Evolutionary conservation across 805 yeast species (phyloP).

Genomic region (Metschnikowia baotianmanensis): DNA sequence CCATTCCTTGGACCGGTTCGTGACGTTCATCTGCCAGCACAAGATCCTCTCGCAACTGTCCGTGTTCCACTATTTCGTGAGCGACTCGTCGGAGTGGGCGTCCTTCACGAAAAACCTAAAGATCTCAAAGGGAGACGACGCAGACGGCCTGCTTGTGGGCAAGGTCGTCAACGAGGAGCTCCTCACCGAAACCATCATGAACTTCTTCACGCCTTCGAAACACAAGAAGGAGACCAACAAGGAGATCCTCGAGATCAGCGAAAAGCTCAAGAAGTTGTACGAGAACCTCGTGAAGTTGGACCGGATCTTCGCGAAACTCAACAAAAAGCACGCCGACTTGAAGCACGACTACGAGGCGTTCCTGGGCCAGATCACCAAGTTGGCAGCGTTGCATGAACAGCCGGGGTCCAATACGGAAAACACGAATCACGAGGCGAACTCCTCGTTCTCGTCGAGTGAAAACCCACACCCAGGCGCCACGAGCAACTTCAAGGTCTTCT

Average conservation of each 20-base stretch:
- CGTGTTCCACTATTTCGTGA: slow-evolving; percentile 63
- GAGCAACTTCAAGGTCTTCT: slow-evolving; percentile 35
- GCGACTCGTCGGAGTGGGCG: slow-evolving; percentile 71
- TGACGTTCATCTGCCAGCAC: slow-evolving; percentile 71
- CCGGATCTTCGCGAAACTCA: slow-evolving; percentile 67
- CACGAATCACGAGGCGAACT: slow-evolving; percentile 33
- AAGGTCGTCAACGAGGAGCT: slow-evolving; percentile 63
- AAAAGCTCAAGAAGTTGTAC: slow-evolving; percentile 77
- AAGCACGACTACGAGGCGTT: slow-evolving; percentile 72
- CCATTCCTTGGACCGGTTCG: slow-evolving; percentile 72
- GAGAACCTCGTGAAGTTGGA: slow-evolving; percentile 81
- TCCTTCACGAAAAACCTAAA: slow-evolving; percentile 60
- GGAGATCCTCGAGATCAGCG: slow-evolving; percentile 59
- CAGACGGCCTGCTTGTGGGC: slow-evolving; percentile 29
- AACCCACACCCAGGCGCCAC: slow-evolving; percentile 18
- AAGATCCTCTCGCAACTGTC: slow-evolving; percentile 68
- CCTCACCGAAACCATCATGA: slow-evolving; percentile 87
- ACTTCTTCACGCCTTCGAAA: slow-evolving; percentile 76
- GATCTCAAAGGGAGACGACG: slow-evolving; percentile 21
- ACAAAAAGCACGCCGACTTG: slow-evolving; percentile 70
- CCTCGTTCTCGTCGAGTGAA: slow-evolving; percentile 12
- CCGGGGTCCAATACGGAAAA: slow-evolving; percentile 15
- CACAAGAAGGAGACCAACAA: slow-evolving; percentile 75
- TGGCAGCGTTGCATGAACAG: slow-evolving; percentile 57
- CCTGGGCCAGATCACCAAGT: slow-evolving; percentile 62